Base-by-base conservation (phyloP, 2,329 filamentous ascomycete genomes). In the Orbilia quercus region DNA sequence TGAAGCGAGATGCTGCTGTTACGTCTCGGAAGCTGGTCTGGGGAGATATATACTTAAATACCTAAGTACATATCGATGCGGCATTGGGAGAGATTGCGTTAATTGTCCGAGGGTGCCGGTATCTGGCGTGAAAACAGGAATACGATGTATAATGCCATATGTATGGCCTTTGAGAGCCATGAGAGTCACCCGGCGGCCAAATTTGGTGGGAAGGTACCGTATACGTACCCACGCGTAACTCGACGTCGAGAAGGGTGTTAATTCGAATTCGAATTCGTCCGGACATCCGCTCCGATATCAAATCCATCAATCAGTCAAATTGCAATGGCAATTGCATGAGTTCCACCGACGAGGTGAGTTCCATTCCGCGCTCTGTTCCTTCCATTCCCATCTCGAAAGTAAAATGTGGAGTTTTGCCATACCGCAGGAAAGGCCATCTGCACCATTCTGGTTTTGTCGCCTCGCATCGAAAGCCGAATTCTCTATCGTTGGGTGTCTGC, bases 251-350 rank as follows among this genome's bases (percentile, higher is more conserved):
- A 54, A 54, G 34, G n/a, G 12, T 28, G 4, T 50, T 9, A 7
- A 9, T 23, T 50, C n/a, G n/a, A n/a, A n/a, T n/a, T n/a, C 53
- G 31, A 20, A 44, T 36, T 36, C 38, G 53, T 57, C 44, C 53
- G 36, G 36, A 36, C 31, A 5, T 31, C 28, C 28, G 28, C 28
- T 31, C 28, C 4, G 28, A 31, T 31, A 31, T 9, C 9, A 31
- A 31, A 31, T 31, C 28, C 4, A 31, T 31, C 28, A 31, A 31
- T 53, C 36, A 36, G 16, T 34, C 25, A 34, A 9, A 50, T 96
- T 75, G 89, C 90, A 25, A 11, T 31, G n/a, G n/a, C 12, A 18
- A 51, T 51, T 59, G 57, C 48, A 45, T 31, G 66, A 72, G 44
- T 28, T 55, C 48, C 48, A 65, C 48, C 48, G 58, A 63, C 31